Evolutionary conservation across 2,329 filamentous ascomycete genomes (phyloP).

Genomic region (Sphaerulina musiva): DNA sequence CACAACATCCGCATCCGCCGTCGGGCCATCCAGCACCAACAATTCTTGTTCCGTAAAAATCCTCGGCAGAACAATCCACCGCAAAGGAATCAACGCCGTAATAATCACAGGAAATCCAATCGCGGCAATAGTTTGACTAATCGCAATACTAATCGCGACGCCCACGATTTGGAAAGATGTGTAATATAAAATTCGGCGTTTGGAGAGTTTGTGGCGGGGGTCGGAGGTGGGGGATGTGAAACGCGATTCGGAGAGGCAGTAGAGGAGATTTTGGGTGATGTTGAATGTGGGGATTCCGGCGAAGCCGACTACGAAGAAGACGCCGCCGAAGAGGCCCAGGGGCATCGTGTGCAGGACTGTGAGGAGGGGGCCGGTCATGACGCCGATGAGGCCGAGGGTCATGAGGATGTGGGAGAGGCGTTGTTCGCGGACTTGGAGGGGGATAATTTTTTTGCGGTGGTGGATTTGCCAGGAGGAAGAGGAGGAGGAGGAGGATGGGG

Average conservation of each 20-base stretch:
- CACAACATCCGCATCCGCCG: slow-evolving; percentile 49
- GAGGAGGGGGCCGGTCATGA: slow-evolving; percentile 50
- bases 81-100: slow-evolving; percentile 49
- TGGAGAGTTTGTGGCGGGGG: slow-evolving; percentile 41
- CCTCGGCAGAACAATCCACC: slow-evolving; percentile 45
- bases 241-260: slow-evolving; percentile 42
- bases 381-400: slow-evolving; percentile 49
- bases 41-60: slow-evolving; percentile 48
- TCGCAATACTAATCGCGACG: slow-evolving; percentile 50
- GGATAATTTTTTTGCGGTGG: slow-evolving; percentile 40
- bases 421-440: slow-evolving; percentile 50
- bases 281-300: slow-evolving; percentile 48
- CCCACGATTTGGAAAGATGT: slow-evolving; percentile 47
- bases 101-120: slow-evolving; percentile 56
- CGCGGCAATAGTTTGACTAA: slow-evolving; percentile 55
- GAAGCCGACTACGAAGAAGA: slow-evolving; percentile 55
- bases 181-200: slow-evolving; percentile 45
- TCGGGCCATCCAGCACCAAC: slow-evolving; percentile 47
- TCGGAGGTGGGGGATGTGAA: slow-evolving; percentile 44
- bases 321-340: slow-evolving; percentile 41
- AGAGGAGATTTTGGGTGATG: slow-evolving; percentile 48
- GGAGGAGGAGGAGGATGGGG: too few species aligned
- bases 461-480: slow-evolving; percentile 32
- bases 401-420: slow-evolving; percentile 52
- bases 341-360: slow-evolving; percentile 7